A percentile compares a stretch with the other conserved stretches of the same genome.
Conservation (phyloP, 192 early-diverging fungal species). For the Pecoramyces ruminantium region DNA sequence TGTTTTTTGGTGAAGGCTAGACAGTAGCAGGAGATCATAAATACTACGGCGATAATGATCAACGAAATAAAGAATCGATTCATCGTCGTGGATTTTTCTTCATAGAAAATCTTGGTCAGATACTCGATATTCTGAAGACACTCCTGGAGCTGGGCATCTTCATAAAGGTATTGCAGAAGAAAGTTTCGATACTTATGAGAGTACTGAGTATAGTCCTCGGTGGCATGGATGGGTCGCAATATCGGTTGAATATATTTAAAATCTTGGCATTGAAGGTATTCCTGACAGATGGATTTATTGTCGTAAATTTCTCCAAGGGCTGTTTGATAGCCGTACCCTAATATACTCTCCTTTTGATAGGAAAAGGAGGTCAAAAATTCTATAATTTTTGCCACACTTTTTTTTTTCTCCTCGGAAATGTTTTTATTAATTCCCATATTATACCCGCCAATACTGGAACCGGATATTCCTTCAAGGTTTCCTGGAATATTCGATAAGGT, state of each 20-base stretch:
- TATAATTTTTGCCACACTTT: too few species aligned
- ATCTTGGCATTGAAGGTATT: background rate
- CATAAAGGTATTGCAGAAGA: background rate
- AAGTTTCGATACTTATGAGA: background rate
- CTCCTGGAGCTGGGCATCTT: background rate
- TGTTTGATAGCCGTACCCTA: background rate
- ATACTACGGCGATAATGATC: background rate
- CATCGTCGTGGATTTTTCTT: background rate
- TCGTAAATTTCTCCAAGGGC: background rate
- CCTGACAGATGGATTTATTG: background rate
- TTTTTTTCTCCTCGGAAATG: too few species aligned
- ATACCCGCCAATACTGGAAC: too few species aligned
- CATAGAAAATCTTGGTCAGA: background rate
- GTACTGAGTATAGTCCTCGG: background rate
- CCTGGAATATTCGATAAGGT: too few species aligned
- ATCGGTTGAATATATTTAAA: background rate
- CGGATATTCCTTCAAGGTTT: too few species aligned
- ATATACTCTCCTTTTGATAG: background rate
- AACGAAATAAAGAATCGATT: background rate
- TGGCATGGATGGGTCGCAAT: background rate
- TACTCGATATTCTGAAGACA: background rate
- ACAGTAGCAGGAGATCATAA: background rate
- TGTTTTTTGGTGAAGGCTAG: background rate
- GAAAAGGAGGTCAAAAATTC: background rate
- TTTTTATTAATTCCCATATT: too few species aligned